Conservation (phyloP, 2,329 filamentous ascomycete genomes). For the Intubia oerlemansii region DNA sequence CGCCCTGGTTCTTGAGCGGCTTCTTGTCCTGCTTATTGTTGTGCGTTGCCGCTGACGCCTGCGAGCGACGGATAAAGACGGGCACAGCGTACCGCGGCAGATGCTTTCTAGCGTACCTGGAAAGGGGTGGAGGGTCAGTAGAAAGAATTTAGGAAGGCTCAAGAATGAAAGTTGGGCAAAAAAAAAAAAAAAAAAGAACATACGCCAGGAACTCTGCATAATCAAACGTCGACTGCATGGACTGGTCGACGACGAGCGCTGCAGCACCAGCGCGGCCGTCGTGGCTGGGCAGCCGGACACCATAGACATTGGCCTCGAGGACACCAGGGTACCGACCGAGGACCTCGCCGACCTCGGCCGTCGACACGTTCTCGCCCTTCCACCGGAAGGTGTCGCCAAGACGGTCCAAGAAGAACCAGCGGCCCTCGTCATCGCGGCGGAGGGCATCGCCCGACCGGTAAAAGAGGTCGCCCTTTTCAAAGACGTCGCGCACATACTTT, state of each 20-base stretch:
- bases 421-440: slow-evolving; percentile 35
- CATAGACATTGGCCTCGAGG: slow-evolving; percentile 69
- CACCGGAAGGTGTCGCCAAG: slow-evolving; percentile 57
- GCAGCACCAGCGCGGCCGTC: slow-evolving; percentile 68
- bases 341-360: slow-evolving; percentile 56
- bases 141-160: background rate
- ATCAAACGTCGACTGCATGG: slow-evolving; percentile 22
- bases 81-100: slow-evolving; percentile 59
- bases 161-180: too few relatives aligned
- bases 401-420: slow-evolving; percentile 47
- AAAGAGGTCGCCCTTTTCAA: slow-evolving; percentile 44
- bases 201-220: slow-evolving; percentile 36
- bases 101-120: slow-evolving; percentile 30
- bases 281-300: slow-evolving; percentile 57
- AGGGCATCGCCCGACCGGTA: slow-evolving; percentile 50
- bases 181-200: too few relatives aligned
- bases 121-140: slow-evolving; percentile 15
- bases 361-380: slow-evolving; percentile 72
- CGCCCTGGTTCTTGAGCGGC: slow-evolving; percentile 43
- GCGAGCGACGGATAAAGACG: slow-evolving; percentile 44
- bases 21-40: slow-evolving; percentile 72
- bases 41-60: slow-evolving; percentile 37
- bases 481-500: slow-evolving; percentile 43
- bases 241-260: slow-evolving; percentile 7
- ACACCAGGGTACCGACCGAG: slow-evolving; percentile 45